These are phyloP conservation scores for Omphalotus guepiniiformis DNA, from an alignment of 768 basidiomycete species.

Conservation along the genomic window DNA sequence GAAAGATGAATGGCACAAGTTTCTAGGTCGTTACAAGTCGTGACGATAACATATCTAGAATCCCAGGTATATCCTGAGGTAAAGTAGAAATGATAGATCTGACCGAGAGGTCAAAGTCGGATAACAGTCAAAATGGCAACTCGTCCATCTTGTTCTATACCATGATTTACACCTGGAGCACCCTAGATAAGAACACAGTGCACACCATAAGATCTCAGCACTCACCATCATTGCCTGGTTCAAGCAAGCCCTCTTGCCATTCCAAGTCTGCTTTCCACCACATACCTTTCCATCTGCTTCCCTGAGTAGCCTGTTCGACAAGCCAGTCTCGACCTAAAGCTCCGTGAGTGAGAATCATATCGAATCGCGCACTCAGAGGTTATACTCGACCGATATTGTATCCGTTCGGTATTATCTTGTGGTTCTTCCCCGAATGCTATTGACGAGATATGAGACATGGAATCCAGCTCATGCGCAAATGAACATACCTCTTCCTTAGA, in stretches of 20 bases:
- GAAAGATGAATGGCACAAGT: no score
- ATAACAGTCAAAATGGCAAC: slow-evolving; percentile 74
- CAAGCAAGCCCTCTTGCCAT: slow-evolving; percentile 67
- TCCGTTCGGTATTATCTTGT: slow-evolving; percentile 72
- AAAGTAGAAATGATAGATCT: no score
- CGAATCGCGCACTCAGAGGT: background rate
- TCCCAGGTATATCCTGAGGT: no score
- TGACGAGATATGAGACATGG: background rate
- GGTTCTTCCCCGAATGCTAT: slow-evolving; percentile 56
- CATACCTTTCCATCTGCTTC: slow-evolving; percentile 56
- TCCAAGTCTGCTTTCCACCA: slow-evolving; percentile 79
- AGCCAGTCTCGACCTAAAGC: slow-evolving; percentile 66
- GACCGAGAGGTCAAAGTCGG: no score
- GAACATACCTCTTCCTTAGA: slow-evolving; percentile 62
- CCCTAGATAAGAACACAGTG: slow-evolving; percentile 3
- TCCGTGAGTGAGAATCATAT: background rate
- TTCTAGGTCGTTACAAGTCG: no score
- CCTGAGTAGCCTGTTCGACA: slow-evolving; percentile 59
- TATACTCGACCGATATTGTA: slow-evolving; percentile 49
- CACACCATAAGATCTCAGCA: background rate
- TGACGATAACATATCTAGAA: no score
- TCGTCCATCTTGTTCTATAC: slow-evolving; percentile 74
- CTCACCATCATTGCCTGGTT: slow-evolving; percentile 64
- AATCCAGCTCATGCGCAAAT: background rate
- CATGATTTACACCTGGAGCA: slow-evolving; percentile 68